Base-by-base conservation (phyloP, 306 rosid species). In the Trifolium dubium region DNA sequence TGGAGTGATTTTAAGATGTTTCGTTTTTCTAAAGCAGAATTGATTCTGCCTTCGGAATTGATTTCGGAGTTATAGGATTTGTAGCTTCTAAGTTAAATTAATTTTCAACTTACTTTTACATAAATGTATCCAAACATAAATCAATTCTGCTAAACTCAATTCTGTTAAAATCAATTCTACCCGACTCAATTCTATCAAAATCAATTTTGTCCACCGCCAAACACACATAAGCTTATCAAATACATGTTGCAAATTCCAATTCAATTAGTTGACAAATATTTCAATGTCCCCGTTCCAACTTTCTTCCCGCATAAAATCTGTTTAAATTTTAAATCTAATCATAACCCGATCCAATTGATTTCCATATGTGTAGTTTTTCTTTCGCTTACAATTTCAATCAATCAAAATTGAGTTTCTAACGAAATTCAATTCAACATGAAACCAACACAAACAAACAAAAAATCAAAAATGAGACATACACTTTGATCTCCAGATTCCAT, bases 401-500 rank as follows among this genome's bases (percentile, higher is more conserved):
- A 17, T 60, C 11, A 10, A 53, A 37, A 11, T 15, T n/a, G 28
- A 61, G 50, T 47, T 46, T n/a, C 34, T 44, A 39, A 62, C 18
- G 13, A 75, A 61, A 10, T 8, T 47, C 73, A 55, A 54, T 0
- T 15, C 8, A 3, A 29, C 3, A 71, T 23, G 8, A 56, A 56
- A 76, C 56, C 5, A 64, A 23, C 13, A 53, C 8, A 5, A 40
- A 17, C 9, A 29, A 32, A 31, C 12, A 2, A 54, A 14, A 43
- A 19, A 17, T 0, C 2, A 0, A 56, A 59, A 29, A 40, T 31
- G 61, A 40, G 18, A 82, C 95, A 83, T 82, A 90, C 96, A 68
- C 68, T 19, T 61, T 5, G 58, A 66, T 82, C 79, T 73, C 12
- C 88, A 40, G 68, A 39, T 55, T 82, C 90, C 73, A 35, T 70